phyloP scores from a whole-genome alignment of 306 rosid species.

The Rosa chinensis region DNA sequence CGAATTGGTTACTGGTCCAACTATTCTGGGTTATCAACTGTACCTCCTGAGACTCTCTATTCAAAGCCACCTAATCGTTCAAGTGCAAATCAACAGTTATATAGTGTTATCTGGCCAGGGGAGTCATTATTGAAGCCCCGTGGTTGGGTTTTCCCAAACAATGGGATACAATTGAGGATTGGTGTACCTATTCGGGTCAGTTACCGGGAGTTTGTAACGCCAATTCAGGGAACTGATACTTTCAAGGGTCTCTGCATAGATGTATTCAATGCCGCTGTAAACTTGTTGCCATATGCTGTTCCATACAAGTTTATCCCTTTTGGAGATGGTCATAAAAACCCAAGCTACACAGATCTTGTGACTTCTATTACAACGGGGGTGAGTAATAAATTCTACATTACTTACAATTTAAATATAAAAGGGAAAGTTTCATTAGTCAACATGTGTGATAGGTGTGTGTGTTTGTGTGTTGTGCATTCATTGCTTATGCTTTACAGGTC shows the following conservation, averaged over 20 bases:
- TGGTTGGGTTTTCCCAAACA: slow-evolving; percentile 96
- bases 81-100: slow-evolving; percentile 56
- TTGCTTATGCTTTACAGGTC: slow-evolving; percentile 34
- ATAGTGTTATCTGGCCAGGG: slow-evolving; percentile 88
- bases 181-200: slow-evolving; percentile 81
- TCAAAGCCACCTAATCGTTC: slow-evolving; percentile 77
- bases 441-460: neutral
- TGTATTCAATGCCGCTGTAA: slow-evolving; percentile 77
- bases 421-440: neutral
- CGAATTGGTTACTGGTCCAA: slow-evolving; percentile 91
- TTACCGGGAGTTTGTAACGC: slow-evolving; percentile 70
- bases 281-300: slow-evolving; percentile 81
- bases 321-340: slow-evolving; percentile 75
- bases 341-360: slow-evolving; percentile 76
- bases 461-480: neutral
- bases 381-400: slow-evolving; percentile 38
- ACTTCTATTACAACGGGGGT: slow-evolving; percentile 62
- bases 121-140: slow-evolving; percentile 73
- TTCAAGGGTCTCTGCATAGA: slow-evolving; percentile 90
- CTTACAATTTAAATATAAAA: neutral
- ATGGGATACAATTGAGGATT: slow-evolving; percentile 70
- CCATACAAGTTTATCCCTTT: slow-evolving; percentile 64
- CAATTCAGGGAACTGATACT: slow-evolving; percentile 55
- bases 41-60: slow-evolving; percentile 74
- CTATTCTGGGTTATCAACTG: slow-evolving; percentile 82